phyloP scores from a whole-genome alignment of 768 basidiomycete genomes.

The Tulasnella calospora region DNA sequence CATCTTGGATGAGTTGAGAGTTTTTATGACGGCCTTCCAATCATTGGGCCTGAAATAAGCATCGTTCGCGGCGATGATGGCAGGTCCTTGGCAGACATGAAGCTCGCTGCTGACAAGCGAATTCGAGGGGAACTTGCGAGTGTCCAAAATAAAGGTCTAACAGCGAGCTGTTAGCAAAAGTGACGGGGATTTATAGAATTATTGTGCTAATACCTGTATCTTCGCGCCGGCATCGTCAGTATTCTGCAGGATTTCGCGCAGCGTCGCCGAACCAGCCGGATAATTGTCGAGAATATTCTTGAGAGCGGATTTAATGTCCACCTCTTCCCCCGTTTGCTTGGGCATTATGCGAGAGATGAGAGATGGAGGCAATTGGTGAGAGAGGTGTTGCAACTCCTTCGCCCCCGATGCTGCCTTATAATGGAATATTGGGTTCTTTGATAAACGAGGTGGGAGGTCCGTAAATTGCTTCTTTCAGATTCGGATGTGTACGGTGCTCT shows the following conservation, averaged over 20 bases:
- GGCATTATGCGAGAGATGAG: background rate
- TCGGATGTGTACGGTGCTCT: no score
- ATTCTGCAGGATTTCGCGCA: slow-evolving; percentile 19
- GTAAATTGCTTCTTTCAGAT: no score
- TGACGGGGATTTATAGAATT: no score
- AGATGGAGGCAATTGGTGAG: no score
- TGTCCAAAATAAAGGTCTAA: slow-evolving; percentile 11
- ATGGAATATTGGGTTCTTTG: background rate
- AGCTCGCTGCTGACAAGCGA: background rate
- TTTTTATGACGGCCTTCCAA: background rate
- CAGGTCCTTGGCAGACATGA: slow-evolving; percentile 9
- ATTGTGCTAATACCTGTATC: background rate
- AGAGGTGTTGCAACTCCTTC: no score
- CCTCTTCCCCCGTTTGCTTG: background rate
- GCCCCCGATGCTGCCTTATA: no score
- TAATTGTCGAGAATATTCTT: slow-evolving; percentile 15
- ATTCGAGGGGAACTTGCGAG: background rate
- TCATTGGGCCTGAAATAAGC: background rate
- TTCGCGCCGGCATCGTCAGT: slow-evolving; percentile 7
- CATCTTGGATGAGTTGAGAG: slow-evolving; percentile 12
- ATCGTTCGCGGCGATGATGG: slow-evolving; percentile 12
- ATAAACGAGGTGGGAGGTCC: no score
- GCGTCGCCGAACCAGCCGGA: background rate
- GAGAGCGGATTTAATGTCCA: background rate
- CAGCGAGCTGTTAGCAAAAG: background rate